phyloP scores from a whole-genome alignment of 2,329 filamentous ascomycete species.

The Ophiosphaerella korrae region DNA sequence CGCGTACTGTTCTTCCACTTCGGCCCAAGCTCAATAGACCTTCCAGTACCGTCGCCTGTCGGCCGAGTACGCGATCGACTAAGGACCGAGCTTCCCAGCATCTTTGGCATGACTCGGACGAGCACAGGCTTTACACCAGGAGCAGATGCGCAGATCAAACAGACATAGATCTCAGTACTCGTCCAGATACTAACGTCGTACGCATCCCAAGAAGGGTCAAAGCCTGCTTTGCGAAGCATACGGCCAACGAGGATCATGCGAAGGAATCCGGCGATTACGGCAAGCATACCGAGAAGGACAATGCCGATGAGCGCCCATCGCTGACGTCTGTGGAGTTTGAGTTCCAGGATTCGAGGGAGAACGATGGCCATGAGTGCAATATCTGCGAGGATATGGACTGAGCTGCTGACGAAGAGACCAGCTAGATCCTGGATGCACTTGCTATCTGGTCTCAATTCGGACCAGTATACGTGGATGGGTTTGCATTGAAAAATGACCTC shows the following conservation, averaged over 20 bases:
- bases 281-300: constrained; percentile 23
- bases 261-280: constrained; percentile 21
- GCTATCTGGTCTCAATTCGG: constrained; percentile 16
- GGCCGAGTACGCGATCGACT: constrained; percentile 8
- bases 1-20: constrained; percentile 14
- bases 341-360: constrained; percentile 19
- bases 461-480: constrained; percentile 27
- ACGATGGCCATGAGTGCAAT: constrained; percentile 26
- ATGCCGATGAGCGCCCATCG: constrained; percentile 20
- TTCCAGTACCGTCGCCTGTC: constrained; percentile 1
- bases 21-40: constrained; percentile 13
- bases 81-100: constrained; percentile 17
- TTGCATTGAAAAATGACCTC: constrained; percentile 22
- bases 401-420: constrained; percentile 16
- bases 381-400: constrained; percentile 21
- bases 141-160: constrained; percentile 26
- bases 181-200: constrained; percentile 34
- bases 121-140: constrained; percentile 27
- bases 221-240: constrained; percentile 11
- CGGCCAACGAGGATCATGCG: constrained; percentile 23
- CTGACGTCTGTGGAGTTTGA: constrained; percentile 24
- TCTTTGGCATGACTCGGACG: constrained; percentile 21
- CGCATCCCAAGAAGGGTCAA: constrained; percentile 27
- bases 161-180: constrained; percentile 26
- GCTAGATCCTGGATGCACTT: constrained; percentile 22